Evolutionary conservation across 2,329 filamentous ascomycete species (phyloP).

Genomic region (Aspergillus sp.): DNA sequence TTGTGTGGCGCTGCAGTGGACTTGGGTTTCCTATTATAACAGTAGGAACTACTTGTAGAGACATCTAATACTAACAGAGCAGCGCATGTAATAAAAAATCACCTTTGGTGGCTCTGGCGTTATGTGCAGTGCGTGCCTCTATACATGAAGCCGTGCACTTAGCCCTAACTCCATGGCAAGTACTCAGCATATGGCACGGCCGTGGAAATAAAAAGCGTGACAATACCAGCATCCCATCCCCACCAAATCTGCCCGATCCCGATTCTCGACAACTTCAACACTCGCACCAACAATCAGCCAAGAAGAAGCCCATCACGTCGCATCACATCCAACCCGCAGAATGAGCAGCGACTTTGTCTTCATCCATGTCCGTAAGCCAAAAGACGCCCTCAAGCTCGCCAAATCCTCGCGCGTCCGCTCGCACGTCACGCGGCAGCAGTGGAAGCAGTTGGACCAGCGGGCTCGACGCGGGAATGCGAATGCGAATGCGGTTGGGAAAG

Average conservation of each 20-base stretch:
- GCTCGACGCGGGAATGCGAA: not conserved
- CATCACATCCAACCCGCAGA: not conserved
- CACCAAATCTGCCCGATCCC: not conserved
- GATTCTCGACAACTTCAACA: not conserved
- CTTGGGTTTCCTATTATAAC: too few species aligned
- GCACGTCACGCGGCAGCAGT: conserved; percentile 34
- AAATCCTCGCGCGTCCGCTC: conserved; percentile 32
- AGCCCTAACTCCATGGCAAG: too few species aligned
- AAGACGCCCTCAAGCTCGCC: conserved; percentile 31
- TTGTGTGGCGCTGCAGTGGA: too few species aligned
- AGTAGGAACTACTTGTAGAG: too few species aligned
- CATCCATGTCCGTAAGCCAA: conserved; percentile 32
- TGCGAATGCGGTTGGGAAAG: conserved; percentile 4
- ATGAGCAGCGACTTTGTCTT: conserved; percentile 27
- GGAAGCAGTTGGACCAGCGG: conserved; percentile 20
- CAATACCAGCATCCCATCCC: not conserved
- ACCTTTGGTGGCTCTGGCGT: too few species aligned
- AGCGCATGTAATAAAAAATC: too few species aligned
- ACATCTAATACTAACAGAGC: too few species aligned
- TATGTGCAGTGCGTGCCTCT: too few species aligned
- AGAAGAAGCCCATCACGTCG: not conserved
- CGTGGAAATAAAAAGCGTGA: not conserved
- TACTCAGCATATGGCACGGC: too few species aligned
- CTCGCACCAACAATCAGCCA: not conserved
- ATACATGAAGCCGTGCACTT: too few species aligned